Evolutionary conservation across 106 monocot species (phyloP), one percentile per base, ranked within the genome.

Genomic region (Phalaenopsis aphrodite): DNA sequence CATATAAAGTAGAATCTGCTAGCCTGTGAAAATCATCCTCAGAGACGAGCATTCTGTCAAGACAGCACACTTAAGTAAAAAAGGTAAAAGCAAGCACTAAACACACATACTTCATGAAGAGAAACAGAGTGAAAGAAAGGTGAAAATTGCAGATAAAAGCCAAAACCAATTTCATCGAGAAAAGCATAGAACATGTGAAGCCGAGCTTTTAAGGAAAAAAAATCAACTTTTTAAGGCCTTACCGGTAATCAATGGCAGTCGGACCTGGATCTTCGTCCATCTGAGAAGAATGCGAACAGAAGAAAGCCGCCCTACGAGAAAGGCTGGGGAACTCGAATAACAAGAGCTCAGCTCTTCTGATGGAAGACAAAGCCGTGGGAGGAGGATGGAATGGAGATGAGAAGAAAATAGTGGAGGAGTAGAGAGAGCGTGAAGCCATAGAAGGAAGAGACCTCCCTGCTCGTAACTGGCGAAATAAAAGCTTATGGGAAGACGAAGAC

Each of bases 1-100:
- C 79, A 72, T 92, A 90, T 75, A 95, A 86, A 3, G 92, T 92
- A 17, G 78, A 84, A 83, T 95, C 92, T 21, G 95, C 95, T 41
- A 95, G 57, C 39, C 74, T 80, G 61, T 95, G 95, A 49, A 86
- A 95, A 78, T 95, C 92, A 2, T 88, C 89, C 79, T 92, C 92
- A 39, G 84, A 47, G 57, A 93, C n/a, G 49, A 88, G 79, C 10
- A 82, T 88, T 39, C 95, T 90, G 85, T 58, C 41, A 43, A 43
- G 42, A 46, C 23, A 15, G 11, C 48, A 47, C 47, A 45, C 42
- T 19, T 48, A 75, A 75, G 47, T 41, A 47, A 75, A 10, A 75
- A 75, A 24, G 11, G 43, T 2, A 23, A 37, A 74, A 48, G 23
- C 16, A 46, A 48, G 10, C 42, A 75, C 45, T 23, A 45, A 45